Conservation (phyloP, 352 stramenopile species). For the Phytophthora citrophthora region DNA sequence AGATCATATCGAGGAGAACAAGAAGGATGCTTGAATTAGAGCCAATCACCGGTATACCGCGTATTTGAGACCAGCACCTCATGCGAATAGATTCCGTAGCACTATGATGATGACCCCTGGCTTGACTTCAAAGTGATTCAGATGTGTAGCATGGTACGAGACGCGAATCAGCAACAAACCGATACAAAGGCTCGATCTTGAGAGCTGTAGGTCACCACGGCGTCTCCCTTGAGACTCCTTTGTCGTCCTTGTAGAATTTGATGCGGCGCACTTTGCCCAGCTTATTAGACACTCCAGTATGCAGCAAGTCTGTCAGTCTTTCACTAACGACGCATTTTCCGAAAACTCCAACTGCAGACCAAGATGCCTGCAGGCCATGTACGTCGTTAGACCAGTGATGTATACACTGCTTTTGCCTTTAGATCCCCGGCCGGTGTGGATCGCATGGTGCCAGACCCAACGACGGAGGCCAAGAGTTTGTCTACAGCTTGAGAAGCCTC, state of each 20-base stretch:
- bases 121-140: conserved; percentile 87
- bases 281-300: conserved; percentile 53
- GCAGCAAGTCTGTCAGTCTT: not conserved
- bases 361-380: conserved; percentile 83
- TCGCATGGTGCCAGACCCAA: conserved; percentile 10
- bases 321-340: not conserved
- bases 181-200: conserved; percentile 5
- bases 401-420: conserved; percentile 81
- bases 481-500: conserved; percentile 46
- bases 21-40: conserved; percentile 20
- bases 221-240: conserved; percentile 83
- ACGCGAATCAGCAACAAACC: conserved; percentile 31
- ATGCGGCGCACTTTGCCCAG: conserved; percentile 84
- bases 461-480: conserved; percentile 47
- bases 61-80: too few relatives aligned
- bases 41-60: too few relatives aligned
- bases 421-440: not conserved
- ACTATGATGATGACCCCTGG: conserved; percentile 76
- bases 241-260: conserved; percentile 88
- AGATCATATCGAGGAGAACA: conserved; percentile 8
- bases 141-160: conserved; percentile 46
- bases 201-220: conserved; percentile 79
- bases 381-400: conserved; percentile 78
- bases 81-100: conserved; percentile 36
- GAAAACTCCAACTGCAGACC: conserved; percentile 36